Base-by-base conservation (phyloP, 768 basidiomycete species). In the Kwoniella sp. region DNA sequence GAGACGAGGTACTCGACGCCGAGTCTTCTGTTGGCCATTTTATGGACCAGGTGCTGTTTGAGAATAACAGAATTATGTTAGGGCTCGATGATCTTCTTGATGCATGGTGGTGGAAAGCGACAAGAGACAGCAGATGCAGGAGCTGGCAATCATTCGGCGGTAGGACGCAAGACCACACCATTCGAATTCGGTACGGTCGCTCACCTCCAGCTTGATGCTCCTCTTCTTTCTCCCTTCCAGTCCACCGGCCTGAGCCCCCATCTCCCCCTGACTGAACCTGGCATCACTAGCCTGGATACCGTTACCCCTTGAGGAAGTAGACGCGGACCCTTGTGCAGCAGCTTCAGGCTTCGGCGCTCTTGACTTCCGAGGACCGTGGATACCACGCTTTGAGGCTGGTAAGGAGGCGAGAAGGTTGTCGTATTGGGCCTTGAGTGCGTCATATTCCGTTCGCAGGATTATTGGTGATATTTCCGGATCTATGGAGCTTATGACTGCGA, bases 41-140 rank as follows among this genome's bases (percentile, higher is more conserved):
- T 61, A 47, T 78, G 76, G 1, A 78, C 73, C 22, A 78, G 66
- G 51, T 78, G 76, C 76, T 77, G 61, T n/a, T n/a, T n/a, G n/a
- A n/a, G n/a, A n/a, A n/a, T n/a, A n/a, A n/a, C 17, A 28, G 29
- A 15, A 25, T n/a, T n/a, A n/a, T n/a, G n/a, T n/a, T 20, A 55
- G 23, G 11, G 8, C 20, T 50, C 8, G 9, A 11, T 8, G 20
- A n/a, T 9, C 48, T 50, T n/a, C n/a, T n/a, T n/a, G n/a, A n/a
- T 50, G 20, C 26, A 55, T 28, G 20, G 15, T n/a, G n/a, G n/a
- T n/a, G n/a, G n/a, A 29, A 17, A n/a, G 12, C 55, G 55, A 12
- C 12, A n/a, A 29, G 20, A 15, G 55, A 23, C 30, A 20, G 30
- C 55, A 9, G 23, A 11, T 25, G 29, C 38, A 15, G 25, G 7